Evolutionary conservation across 2,329 filamentous ascomycete genomes (phyloP).

Genomic region (Dryadomyces quercivorus): DNA sequence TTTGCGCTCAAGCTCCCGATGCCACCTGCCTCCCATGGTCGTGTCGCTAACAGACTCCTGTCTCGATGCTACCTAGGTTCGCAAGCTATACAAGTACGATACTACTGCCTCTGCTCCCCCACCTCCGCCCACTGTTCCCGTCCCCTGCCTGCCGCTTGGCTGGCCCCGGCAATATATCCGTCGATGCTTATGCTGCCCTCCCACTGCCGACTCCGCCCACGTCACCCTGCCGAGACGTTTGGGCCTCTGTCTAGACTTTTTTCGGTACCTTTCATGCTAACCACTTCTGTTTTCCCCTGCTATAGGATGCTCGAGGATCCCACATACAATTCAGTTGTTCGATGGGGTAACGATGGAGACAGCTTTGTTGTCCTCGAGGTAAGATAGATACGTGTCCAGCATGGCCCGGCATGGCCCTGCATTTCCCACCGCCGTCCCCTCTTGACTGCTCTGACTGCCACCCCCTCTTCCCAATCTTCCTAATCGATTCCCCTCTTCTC

Average conservation of each 20-base stretch:
- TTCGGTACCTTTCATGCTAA: no score
- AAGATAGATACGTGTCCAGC: constrained; percentile 21
- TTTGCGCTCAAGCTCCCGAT: background rate
- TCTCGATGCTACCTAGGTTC: constrained; percentile 49
- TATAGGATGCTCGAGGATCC: constrained; percentile 90
- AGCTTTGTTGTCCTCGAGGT: constrained; percentile 98
- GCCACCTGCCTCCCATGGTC: background rate
- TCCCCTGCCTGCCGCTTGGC: background rate
- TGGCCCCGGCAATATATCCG: background rate
- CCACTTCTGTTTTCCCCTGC: background rate
- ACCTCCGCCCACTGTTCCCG: background rate
- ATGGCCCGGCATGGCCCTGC: no score
- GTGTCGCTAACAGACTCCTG: constrained; percentile 7
- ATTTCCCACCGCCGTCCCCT: background rate
- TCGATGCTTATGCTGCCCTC: background rate
- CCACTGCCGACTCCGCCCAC: background rate
- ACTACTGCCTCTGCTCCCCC: constrained; percentile 2
- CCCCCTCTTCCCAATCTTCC: background rate
- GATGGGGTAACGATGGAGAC: constrained; percentile 90
- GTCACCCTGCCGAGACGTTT: background rate
- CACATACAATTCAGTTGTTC: constrained; percentile 79
- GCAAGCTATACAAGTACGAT: constrained; percentile 90
- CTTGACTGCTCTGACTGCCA: no score
- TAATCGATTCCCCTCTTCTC: no score
- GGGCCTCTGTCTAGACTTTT: no score